These are phyloP conservation scores for Hericium rajendrae DNA, from an alignment of 768 basidiomycete species.

Conservation along the genomic window DNA sequence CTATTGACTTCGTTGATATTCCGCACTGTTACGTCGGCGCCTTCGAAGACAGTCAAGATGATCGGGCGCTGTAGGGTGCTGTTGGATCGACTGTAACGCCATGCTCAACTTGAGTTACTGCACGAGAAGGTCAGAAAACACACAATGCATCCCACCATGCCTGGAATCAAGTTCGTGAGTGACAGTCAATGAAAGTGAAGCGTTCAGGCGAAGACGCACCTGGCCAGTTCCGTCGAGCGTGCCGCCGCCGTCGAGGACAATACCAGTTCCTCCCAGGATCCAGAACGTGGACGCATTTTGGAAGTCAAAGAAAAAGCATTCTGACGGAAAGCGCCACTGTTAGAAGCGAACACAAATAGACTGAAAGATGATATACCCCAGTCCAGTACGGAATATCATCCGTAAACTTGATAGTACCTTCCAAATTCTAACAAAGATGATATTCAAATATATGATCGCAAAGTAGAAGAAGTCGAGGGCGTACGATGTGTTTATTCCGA, in stretches of 20 bases:
- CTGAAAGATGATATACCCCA: constrained; percentile 23
- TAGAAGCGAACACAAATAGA: background rate
- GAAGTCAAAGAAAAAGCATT: constrained; percentile 46
- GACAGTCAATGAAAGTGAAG: background rate
- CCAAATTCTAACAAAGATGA: constrained; percentile 27
- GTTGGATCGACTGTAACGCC: constrained; percentile 29
- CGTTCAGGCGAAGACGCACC: constrained; percentile 21
- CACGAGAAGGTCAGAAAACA: constrained; percentile 11
- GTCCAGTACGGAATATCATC: constrained; percentile 46
- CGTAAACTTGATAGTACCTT: constrained; percentile 42
- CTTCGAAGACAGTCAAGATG: constrained; percentile 44
- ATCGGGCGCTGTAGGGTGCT: constrained; percentile 43
- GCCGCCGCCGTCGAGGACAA: constrained; percentile 46
- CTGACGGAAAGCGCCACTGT: constrained; percentile 14
- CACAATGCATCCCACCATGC: constrained; percentile 48
- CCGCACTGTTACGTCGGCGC: constrained; percentile 35
- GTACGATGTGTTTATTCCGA: constrained; percentile 38
- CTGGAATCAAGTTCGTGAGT: constrained; percentile 17
- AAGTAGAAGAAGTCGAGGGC: constrained; percentile 5
- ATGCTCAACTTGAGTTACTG: background rate
- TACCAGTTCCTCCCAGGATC: constrained; percentile 42
- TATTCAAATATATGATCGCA: background rate
- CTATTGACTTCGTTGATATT: constrained; percentile 40
- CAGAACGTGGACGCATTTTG: constrained; percentile 47
- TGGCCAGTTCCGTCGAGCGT: constrained; percentile 59